A percentile compares a stretch with the other conserved stretches of the same genome.
phyloP scores from a whole-genome alignment of 2,329 filamentous ascomycete genomes.

The Phaeosphaeria sp. region DNA sequence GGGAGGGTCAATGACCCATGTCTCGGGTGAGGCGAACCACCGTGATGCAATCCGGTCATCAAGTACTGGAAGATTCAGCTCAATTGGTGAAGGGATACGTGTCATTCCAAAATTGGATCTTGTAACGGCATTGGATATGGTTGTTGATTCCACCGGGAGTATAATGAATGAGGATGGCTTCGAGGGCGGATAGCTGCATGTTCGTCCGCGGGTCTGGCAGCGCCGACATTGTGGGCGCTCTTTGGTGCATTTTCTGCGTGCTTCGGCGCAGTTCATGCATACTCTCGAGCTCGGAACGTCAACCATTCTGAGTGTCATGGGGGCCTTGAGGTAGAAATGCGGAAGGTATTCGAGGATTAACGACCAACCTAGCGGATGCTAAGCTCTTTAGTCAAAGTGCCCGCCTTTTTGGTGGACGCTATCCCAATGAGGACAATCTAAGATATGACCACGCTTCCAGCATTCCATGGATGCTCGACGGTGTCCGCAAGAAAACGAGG shows the following conservation, averaged over 20 bases:
- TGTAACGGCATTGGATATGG: neutral
- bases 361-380: neutral
- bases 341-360: neutral
- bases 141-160: neutral
- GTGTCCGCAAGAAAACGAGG: neutral
- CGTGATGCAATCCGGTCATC: neutral
- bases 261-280: neutral
- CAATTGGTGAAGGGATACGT: neutral
- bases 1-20: conserved; percentile 1
- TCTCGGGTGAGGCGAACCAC: conserved; percentile 5
- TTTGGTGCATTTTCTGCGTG: conserved; percentile 2
- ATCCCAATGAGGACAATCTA: neutral
- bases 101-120: neutral
- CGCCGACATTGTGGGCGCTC: conserved; percentile 1
- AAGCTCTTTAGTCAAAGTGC: neutral
- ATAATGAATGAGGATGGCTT: neutral
- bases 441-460: neutral
- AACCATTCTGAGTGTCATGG: neutral
- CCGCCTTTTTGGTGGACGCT: neutral
- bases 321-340: neutral
- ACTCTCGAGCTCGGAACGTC: neutral
- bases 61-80: neutral
- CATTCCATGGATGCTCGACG: neutral
- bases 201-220: neutral
- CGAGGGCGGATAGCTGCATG: conserved; percentile 1